Conservation (phyloP, 1,284 basidiomycete genomes). For the Sanghuangporus sanghuang region DNA sequence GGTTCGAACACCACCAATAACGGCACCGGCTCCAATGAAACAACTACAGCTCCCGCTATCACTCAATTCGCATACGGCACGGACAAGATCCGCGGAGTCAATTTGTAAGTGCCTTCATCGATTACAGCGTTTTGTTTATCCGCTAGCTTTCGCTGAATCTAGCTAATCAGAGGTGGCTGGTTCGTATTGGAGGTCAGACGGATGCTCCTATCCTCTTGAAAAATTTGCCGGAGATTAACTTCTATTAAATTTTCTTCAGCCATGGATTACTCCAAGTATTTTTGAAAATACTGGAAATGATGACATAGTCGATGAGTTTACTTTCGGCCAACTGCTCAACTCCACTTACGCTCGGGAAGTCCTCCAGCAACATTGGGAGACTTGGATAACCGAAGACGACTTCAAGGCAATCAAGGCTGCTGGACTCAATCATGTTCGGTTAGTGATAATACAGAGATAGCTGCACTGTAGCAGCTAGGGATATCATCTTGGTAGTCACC, state of each 20-base stretch:
- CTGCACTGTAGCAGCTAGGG: background rate
- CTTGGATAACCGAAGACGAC: conserved; percentile 72
- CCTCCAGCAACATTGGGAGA: conserved; percentile 61
- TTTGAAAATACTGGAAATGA: conserved; percentile 60
- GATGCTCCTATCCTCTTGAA: background rate
- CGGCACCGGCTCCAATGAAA: conserved; percentile 2
- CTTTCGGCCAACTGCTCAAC: conserved; percentile 55
- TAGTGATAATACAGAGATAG: conserved; percentile 14
- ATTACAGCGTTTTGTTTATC: background rate
- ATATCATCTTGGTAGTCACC: background rate
- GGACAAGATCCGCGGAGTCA: conserved; percentile 21
- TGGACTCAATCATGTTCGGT: conserved; percentile 76
- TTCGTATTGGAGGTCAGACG: conserved; percentile 23
- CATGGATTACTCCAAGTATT: conserved; percentile 72
- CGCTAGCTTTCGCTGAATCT: background rate
- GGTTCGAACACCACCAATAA: conserved; percentile 12
- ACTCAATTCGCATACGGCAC: conserved; percentile 19
- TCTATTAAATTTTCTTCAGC: conserved; percentile 32
- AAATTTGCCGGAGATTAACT: background rate
- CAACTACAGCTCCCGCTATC: background rate
- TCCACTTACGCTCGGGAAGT: conserved; percentile 38
- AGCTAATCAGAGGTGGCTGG: conserved; percentile 20
- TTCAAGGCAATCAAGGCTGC: conserved; percentile 60
- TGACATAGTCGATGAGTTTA: conserved; percentile 65
- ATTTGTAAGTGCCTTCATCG: conserved; percentile 18